Evolutionary conservation across 352 stramenopile genomes (phyloP).

Genomic region (Blastocystis sp.): DNA sequence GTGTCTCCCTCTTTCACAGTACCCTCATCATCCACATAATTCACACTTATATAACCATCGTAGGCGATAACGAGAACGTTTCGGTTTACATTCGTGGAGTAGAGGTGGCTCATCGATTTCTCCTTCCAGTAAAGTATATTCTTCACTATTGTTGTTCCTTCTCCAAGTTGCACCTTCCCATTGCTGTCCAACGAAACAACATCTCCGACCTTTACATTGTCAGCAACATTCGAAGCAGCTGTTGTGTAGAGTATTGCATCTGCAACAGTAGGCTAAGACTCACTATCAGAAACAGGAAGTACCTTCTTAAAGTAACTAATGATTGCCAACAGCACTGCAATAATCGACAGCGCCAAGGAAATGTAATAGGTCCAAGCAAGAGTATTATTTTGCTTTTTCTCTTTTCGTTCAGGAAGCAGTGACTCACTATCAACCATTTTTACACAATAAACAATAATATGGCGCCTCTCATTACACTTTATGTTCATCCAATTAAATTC

Average conservation of each 20-base stretch:
- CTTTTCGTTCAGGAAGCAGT: background rate
- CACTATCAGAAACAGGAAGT: background rate
- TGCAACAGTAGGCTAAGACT: constrained; percentile 32
- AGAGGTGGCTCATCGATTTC: background rate
- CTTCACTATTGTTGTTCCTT: constrained; percentile 55
- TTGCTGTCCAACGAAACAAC: constrained; percentile 39
- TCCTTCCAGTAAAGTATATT: constrained; percentile 8
- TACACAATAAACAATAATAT: constrained; percentile 11
- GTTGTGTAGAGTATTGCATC: background rate
- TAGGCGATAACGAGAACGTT: constrained; percentile 31
- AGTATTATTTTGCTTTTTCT: background rate
- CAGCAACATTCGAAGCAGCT: background rate
- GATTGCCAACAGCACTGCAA: constrained; percentile 25
- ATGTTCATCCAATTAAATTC: background rate
- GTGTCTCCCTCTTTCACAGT: background rate
- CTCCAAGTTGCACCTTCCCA: background rate
- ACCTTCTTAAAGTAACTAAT: constrained; percentile 46
- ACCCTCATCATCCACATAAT: background rate
- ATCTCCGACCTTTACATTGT: background rate
- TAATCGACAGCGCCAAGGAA: constrained; percentile 1
- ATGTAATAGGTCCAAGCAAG: background rate
- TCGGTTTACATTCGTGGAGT: background rate
- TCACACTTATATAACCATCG: constrained; percentile 33
- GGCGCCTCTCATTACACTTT: background rate
- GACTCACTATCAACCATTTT: background rate